phyloP scores from a whole-genome alignment of 1,284 basidiomycete genomes.

The Ceraceosorus guamensis region DNA sequence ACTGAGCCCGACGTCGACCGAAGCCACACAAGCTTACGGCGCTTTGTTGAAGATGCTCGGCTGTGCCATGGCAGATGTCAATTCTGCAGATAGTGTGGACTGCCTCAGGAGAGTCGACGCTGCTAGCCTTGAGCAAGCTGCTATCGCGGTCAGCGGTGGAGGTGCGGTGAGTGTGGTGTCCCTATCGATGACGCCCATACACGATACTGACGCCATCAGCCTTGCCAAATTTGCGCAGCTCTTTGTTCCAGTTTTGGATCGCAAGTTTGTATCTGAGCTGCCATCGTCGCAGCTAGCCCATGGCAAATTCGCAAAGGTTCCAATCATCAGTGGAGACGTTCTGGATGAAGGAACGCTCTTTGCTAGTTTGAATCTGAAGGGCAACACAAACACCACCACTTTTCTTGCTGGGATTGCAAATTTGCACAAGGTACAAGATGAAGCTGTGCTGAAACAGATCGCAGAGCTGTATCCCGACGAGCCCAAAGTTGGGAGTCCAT shows the following conservation, averaged over 20 bases:
- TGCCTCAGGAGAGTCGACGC: constrained; percentile 10
- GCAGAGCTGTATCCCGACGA: no score
- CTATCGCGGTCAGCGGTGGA: constrained; percentile 4
- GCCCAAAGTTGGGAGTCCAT: no score
- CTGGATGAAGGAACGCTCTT: constrained; percentile 25
- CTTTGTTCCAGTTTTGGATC: constrained; percentile 19
- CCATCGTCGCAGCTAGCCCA: constrained; percentile 14
- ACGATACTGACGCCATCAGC: no score
- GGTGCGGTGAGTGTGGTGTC: neutral
- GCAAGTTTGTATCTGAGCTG: constrained; percentile 19
- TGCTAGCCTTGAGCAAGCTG: constrained; percentile 9
- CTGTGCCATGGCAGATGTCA: constrained; percentile 15
- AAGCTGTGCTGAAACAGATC: no score
- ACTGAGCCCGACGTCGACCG: neutral
- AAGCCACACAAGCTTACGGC: constrained; percentile 9
- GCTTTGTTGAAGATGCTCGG: constrained; percentile 10
- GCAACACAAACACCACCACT: no score
- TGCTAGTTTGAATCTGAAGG: neutral
- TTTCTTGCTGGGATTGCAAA: no score
- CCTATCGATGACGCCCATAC: no score
- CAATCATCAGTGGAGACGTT: constrained; percentile 23
- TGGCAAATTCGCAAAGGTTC: constrained; percentile 21
- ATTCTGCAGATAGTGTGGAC: neutral
- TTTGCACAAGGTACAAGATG: no score
- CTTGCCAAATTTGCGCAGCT: neutral